These are phyloP conservation scores for sunflower (Helianthus annuus) DNA, from an alignment of 129 eudicot species.

Conservation along the genomic window HanXRQr2.0-SUNRISE NC_035449.2:4686397-4686896, in stretches of 20 bases:
- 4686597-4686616: conserved; percentile 95
- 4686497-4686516: conserved; percentile 98
- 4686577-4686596: background rate
- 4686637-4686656: conserved; percentile 96
- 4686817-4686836: conserved; percentile 98
- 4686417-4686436: conserved; percentile 99
- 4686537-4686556: background rate
- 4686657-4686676: conserved; percentile 98
- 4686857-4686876: conserved; percentile 94
- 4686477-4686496: conserved; percentile 99
- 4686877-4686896: conserved; percentile 98
- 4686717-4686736: background rate
- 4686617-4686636: conserved; percentile 99
- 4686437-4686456: conserved; percentile 95
- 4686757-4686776: background rate
- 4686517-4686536: conserved; percentile 13
- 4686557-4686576: background rate
- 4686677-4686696: conserved; percentile 99
- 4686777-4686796: conserved; percentile 6
- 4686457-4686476: conserved; percentile 97
- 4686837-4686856: conserved; percentile 99
- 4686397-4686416: conserved; percentile 95
- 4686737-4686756: background rate
- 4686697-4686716: conserved; percentile 15
- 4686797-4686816: conserved; percentile 18